Conservation (phyloP, 208 protist genomes). For the Endotrypanum monterogeii region DNA sequence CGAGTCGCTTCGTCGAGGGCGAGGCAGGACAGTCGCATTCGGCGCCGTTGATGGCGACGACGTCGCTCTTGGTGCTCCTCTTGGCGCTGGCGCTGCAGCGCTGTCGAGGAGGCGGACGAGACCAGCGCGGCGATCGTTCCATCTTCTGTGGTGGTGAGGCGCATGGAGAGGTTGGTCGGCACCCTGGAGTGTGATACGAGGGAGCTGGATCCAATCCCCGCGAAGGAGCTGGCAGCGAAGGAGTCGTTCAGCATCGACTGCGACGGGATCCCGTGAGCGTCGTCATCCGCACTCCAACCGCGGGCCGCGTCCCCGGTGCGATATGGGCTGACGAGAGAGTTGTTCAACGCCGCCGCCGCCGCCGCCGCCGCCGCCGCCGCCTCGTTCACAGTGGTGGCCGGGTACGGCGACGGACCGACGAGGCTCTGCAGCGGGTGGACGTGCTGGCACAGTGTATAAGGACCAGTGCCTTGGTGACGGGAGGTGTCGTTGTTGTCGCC, state of each 20-base stretch:
- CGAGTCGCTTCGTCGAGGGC: conserved; percentile 30
- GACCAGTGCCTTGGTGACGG: neutral
- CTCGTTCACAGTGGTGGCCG: no score
- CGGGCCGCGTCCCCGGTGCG: neutral
- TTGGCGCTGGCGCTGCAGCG: conserved; percentile 17
- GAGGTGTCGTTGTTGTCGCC: neutral
- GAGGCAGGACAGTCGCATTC: conserved; percentile 32
- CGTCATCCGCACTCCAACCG: neutral
- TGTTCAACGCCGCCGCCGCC: conserved; percentile 12
- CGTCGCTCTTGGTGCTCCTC: conserved; percentile 21
- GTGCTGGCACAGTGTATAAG: neutral
- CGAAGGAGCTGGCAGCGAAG: conserved; percentile 28
- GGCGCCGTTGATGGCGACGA: conserved; percentile 17
- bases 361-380: neutral
- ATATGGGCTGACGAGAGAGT: conserved; percentile 24
- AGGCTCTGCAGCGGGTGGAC: neutral
- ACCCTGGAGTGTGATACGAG: conserved; percentile 17
- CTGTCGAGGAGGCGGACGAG: conserved; percentile 15
- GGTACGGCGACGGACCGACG: neutral
- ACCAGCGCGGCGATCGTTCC: conserved; percentile 28
- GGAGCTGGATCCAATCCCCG: conserved; percentile 17
- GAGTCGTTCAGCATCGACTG: conserved; percentile 18
- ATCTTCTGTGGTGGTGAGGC: conserved; percentile 23
- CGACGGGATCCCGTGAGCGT: neutral
- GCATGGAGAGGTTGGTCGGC: conserved; percentile 33